A percentile compares a stretch with the other conserved stretches of the same genome.
Conservation (phyloP, 768 basidiomycete species). For the Solioccasus polychromus region DNA sequence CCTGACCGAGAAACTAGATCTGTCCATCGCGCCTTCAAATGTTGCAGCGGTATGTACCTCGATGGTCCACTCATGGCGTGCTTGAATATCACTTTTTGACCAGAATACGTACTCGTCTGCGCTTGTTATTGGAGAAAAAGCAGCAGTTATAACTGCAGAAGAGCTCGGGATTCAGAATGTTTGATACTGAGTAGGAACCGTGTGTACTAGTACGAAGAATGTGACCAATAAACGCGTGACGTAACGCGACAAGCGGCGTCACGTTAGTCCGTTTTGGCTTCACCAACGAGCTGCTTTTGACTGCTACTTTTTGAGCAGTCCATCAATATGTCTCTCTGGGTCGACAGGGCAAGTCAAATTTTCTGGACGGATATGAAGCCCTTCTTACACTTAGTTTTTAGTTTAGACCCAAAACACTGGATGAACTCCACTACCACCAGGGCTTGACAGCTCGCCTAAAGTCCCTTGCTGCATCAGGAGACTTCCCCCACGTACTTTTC, state of each 20-base stretch:
- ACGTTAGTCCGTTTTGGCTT: background rate
- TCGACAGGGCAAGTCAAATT: constrained; percentile 41
- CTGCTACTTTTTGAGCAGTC: no score
- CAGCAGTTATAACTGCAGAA: constrained; percentile 18
- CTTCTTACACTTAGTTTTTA: constrained; percentile 30
- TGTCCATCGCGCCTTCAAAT: constrained; percentile 40
- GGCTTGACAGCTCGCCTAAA: constrained; percentile 75
- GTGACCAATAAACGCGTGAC: constrained; percentile 32
- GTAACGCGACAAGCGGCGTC: constrained; percentile 23
- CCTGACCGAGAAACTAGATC: no score
- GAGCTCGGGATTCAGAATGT: constrained; percentile 19
- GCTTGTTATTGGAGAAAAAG: constrained; percentile 27
- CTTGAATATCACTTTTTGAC: background rate
- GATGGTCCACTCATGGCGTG: background rate
- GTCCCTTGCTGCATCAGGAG: constrained; percentile 81
- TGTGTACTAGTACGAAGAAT: background rate
- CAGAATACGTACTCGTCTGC: constrained; percentile 27
- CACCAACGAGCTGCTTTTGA: no score
- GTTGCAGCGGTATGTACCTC: constrained; percentile 29
- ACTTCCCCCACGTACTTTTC: constrained; percentile 97
- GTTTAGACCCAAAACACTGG: constrained; percentile 84
- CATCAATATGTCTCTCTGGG: constrained; percentile 62
- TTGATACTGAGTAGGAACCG: no score
- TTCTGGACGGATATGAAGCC: background rate
- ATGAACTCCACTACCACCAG: constrained; percentile 85